These are phyloP conservation scores for Closterium sp. DNA, from an alignment of 139 green algal species.

Conservation along the genomic window DNA sequence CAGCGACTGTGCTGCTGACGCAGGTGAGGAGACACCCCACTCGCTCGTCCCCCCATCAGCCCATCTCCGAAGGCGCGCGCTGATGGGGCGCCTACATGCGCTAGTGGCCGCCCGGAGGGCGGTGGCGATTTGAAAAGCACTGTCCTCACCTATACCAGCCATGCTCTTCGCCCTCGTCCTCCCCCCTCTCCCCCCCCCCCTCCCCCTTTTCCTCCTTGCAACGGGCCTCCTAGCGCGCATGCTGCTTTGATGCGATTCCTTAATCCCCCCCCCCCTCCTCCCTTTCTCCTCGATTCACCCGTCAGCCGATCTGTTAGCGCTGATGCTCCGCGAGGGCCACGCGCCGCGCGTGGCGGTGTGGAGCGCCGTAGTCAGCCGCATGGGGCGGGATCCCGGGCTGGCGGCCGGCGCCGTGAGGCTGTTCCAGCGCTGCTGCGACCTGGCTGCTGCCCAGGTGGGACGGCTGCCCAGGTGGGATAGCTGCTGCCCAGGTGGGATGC, in stretches of 20 bases:
- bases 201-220: too few species aligned
- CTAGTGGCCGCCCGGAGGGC: too few species aligned
- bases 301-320: background rate
- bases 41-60: too few species aligned
- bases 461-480: too few species aligned
- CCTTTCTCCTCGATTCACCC: background rate
- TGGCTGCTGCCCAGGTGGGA: background rate
- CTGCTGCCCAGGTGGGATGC: too few species aligned
- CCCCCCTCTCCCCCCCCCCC: too few species aligned
- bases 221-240: too few species aligned
- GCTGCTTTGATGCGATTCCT: too few species aligned
- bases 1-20: background rate
- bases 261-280: background rate
- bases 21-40: background rate
- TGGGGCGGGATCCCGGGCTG: background rate
- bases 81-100: too few species aligned
- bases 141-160: too few species aligned
- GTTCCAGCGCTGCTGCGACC: background rate
- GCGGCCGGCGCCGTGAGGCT: background rate
- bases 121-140: background rate
- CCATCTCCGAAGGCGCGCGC: too few species aligned
- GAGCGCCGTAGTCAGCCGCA: slow-evolving; percentile 24
- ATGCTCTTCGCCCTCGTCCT: too few species aligned
- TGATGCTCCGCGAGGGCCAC: slow-evolving; percentile 2
- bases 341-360: slow-evolving; percentile 16